A percentile compares a stretch with the other conserved stretches of the same genome.
Evolutionary conservation across 306 rosid species (phyloP).

Genomic region (Chamaecrista fasciculata): DNA sequence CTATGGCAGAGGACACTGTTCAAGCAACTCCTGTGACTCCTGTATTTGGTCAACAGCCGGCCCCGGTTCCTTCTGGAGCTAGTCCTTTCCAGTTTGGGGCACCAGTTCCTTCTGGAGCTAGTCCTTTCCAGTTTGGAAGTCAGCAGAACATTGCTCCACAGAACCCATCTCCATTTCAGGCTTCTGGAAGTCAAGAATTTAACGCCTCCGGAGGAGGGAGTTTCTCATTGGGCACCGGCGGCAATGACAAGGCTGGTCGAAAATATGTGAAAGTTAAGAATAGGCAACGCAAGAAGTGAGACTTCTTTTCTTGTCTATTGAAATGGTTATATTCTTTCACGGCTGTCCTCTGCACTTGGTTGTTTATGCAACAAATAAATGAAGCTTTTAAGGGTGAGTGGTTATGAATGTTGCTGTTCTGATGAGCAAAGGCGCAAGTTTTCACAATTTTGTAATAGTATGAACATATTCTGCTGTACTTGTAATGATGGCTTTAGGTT

Average conservation of each 20-base stretch:
- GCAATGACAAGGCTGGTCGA: conserved; percentile 69
- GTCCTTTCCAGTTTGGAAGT: conserved; percentile 57
- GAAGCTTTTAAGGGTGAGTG: conserved; percentile 20
- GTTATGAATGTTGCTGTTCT: conserved; percentile 23
- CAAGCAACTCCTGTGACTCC: conserved; percentile 47
- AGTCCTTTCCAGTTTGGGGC: conserved; percentile 71
- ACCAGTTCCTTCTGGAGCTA: conserved; percentile 38
- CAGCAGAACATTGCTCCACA: conserved; percentile 55
- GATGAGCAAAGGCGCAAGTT: conserved; percentile 32
- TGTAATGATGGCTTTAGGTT: conserved; percentile 40
- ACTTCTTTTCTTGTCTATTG: conserved; percentile 19
- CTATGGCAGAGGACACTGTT: conserved; percentile 87
- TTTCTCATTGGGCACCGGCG: conserved; percentile 82
- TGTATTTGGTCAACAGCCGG: conserved; percentile 50
- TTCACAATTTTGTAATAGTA: conserved; percentile 58
- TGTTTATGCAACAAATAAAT: conserved; percentile 16
- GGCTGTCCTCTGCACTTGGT: conserved; percentile 8
- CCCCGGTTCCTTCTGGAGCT: conserved; percentile 39
- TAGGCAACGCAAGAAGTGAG: conserved; percentile 65
- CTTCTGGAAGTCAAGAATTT: conserved; percentile 62
- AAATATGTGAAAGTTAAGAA: conserved; percentile 45
- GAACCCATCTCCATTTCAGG: conserved; percentile 69
- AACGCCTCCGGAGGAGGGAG: conserved; percentile 60
- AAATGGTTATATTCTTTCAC: conserved; percentile 21
- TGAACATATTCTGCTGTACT: conserved; percentile 44